Evolutionary conservation across 1,284 basidiomycete species (phyloP).

Genomic region (Ustilago nuda): DNA sequence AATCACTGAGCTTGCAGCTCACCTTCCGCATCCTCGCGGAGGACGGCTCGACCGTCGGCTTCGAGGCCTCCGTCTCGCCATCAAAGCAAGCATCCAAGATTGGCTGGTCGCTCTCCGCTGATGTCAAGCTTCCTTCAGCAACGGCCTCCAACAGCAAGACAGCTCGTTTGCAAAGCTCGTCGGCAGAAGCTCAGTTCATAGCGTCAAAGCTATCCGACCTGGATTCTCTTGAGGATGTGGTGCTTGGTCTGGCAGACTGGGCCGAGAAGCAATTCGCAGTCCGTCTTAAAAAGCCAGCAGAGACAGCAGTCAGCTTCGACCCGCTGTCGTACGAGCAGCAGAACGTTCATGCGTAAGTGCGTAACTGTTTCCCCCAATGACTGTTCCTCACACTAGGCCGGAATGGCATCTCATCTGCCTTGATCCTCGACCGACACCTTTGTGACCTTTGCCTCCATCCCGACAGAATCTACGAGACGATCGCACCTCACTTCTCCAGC

Average conservation of each 20-base stretch:
- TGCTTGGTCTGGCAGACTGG: conserved; percentile 29
- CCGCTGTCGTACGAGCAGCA: conserved; percentile 61
- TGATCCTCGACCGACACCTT: conserved; percentile 11
- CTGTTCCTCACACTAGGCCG: not conserved
- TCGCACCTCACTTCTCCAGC: conserved; percentile 90
- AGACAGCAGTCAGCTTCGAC: conserved; percentile 15
- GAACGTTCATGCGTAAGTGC: conserved; percentile 67
- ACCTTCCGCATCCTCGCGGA: conserved; percentile 26
- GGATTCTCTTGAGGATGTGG: conserved; percentile 39
- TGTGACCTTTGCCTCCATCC: not conserved
- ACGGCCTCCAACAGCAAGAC: not conserved
- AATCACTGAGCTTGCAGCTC: conserved; percentile 29
- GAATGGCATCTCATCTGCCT: not conserved
- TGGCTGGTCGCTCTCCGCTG: conserved; percentile 34
- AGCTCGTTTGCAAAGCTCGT: conserved; percentile 23
- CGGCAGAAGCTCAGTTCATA: conserved; percentile 23
- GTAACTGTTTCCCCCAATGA: conserved; percentile 7
- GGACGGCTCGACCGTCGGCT: conserved; percentile 11
- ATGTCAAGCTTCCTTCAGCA: conserved; percentile 4
- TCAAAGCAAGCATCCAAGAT: conserved; percentile 10
- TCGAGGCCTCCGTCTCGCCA: conserved; percentile 31
- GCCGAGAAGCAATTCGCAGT: conserved; percentile 28
- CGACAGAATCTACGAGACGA: conserved; percentile 81
- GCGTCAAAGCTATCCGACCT: conserved; percentile 19
- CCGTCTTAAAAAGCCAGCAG: conserved; percentile 20